phyloP scores from a whole-genome alignment of 306 rosid genomes.

The Alnus glutinosa region DNA sequence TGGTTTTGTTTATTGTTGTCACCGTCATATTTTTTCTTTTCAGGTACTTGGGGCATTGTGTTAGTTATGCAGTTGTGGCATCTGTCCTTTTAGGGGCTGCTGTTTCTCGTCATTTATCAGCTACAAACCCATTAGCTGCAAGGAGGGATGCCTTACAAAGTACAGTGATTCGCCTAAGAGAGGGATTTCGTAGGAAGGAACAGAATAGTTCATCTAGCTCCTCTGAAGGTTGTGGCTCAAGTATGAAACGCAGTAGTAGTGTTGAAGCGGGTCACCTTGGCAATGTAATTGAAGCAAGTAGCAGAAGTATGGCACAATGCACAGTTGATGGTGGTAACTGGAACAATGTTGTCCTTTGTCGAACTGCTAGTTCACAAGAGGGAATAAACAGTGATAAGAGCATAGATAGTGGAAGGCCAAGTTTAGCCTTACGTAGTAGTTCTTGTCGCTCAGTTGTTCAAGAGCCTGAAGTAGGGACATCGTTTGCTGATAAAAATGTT shows the following conservation, averaged over 20 bases:
- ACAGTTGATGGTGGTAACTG: slow-evolving; percentile 77
- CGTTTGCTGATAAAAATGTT: slow-evolving; percentile 54
- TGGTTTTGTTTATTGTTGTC: slow-evolving; percentile 32
- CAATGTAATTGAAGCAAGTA: slow-evolving; percentile 65
- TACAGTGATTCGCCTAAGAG: slow-evolving; percentile 94
- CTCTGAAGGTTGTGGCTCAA: slow-evolving; percentile 98
- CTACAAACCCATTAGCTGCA: slow-evolving; percentile 86
- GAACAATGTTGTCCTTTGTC: slow-evolving; percentile 61
- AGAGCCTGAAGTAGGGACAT: slow-evolving; percentile 77
- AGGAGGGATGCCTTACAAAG: slow-evolving; percentile 99
- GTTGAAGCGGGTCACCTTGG: slow-evolving; percentile 86
- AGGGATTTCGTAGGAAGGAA: slow-evolving; percentile 95
- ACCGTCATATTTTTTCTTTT: slow-evolving; percentile 23
- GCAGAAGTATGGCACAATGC: slow-evolving; percentile 54
- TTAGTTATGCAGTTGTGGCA: slow-evolving; percentile 97
- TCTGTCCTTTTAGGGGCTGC: slow-evolving; percentile 91
- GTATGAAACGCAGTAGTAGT: slow-evolving; percentile 97
- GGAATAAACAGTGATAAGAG: slow-evolving; percentile 95
- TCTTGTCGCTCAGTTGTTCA: slow-evolving; percentile 91
- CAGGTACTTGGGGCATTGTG: slow-evolving; percentile 99
- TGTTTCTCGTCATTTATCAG: slow-evolving; percentile 93
- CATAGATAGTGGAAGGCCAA: slow-evolving; percentile 97
- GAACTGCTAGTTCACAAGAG: slow-evolving; percentile 71
- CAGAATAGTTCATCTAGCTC: slow-evolving; percentile 96
- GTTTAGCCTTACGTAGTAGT: slow-evolving; percentile 88